These are phyloP conservation scores for Bipolaris sorokiniana DNA, from an alignment of 2,329 filamentous ascomycete genomes.

Conservation along the genomic window DNA sequence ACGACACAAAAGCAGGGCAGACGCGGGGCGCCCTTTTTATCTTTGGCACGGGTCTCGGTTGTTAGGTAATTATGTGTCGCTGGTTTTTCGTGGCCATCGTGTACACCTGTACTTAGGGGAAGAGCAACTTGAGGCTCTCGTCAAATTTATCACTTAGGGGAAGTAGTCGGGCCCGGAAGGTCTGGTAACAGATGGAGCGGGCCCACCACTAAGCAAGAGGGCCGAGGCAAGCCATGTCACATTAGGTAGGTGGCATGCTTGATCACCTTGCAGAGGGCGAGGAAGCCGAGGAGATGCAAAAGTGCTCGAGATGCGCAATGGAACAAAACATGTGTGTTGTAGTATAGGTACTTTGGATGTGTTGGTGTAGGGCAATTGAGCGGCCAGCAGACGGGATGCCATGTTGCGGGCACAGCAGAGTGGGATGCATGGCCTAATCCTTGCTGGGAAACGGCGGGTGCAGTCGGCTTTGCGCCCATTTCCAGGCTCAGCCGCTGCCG, in stretches of 20 bases:
- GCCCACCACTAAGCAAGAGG: slow-evolving; percentile 35
- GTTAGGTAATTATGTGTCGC: slow-evolving; percentile 45
- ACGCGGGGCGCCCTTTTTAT: slow-evolving; percentile 37
- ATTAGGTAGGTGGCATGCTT: slow-evolving; percentile 24
- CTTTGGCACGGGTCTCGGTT: slow-evolving; percentile 30
- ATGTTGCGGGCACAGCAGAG: background rate
- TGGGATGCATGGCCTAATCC: background rate
- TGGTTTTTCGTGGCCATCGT: slow-evolving; percentile 35
- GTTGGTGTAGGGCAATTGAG: background rate
- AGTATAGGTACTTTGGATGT: too few relatives aligned
- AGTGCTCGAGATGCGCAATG: background rate
- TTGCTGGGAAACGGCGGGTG: slow-evolving; percentile 11
- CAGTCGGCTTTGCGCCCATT: slow-evolving; percentile 14
- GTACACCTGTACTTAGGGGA: slow-evolving; percentile 45
- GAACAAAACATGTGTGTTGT: background rate
- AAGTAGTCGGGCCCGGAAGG: slow-evolving; percentile 29
- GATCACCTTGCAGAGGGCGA: background rate
- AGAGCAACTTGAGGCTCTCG: slow-evolving; percentile 26
- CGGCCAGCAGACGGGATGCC: background rate
- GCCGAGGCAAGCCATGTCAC: slow-evolving; percentile 22
- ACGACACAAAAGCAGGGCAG: slow-evolving; percentile 12
- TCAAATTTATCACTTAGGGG: slow-evolving; percentile 42
- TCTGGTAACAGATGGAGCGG: slow-evolving; percentile 20
- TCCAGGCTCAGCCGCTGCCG: background rate
- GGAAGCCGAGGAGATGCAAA: background rate